phyloP scores from a whole-genome alignment of 768 basidiomycete genomes.

The Lactifluus rugatus region DNA sequence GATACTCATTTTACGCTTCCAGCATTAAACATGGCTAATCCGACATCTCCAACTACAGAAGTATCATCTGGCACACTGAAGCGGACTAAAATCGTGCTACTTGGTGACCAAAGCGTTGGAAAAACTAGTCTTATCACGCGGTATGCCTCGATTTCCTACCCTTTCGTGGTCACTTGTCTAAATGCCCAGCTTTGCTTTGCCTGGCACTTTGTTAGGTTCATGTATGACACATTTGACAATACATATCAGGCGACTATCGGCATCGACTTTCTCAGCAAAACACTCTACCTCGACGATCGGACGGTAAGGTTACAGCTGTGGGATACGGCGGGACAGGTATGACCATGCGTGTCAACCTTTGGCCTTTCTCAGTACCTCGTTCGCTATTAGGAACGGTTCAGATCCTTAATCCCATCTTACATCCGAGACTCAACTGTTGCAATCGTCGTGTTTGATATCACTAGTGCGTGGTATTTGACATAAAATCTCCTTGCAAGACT shows the following conservation, averaged over 20 bases:
- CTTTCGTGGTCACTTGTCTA: not conserved
- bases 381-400: conserved; percentile 74
- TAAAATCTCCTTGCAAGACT: not conserved
- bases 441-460: conserved; percentile 98
- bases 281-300: conserved; percentile 98
- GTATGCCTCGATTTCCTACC: conserved; percentile 32
- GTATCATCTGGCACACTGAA: conserved; percentile 86
- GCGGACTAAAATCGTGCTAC: conserved; percentile 91
- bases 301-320: conserved; percentile 96
- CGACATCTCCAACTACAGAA: conserved; percentile 65
- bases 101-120: conserved; percentile 96
- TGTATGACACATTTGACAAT: conserved; percentile 99
- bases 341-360: conserved; percentile 14
- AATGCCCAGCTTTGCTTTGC: not conserved
- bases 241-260: conserved; percentile 97
- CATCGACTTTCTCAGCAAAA: conserved; percentile 99
- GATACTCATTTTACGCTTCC: not conserved
- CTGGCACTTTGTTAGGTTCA: conserved; percentile 47
- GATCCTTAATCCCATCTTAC: conserved; percentile 95
- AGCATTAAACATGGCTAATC: conserved; percentile 33
- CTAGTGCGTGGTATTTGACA: conserved; percentile 52
- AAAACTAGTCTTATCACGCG: conserved; percentile 98
- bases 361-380: not conserved
- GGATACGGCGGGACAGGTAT: conserved; percentile 95
- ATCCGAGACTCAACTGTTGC: conserved; percentile 98